phyloP scores from a whole-genome alignment of 345 rosid genomes.

The Populus euphratica region DNA sequence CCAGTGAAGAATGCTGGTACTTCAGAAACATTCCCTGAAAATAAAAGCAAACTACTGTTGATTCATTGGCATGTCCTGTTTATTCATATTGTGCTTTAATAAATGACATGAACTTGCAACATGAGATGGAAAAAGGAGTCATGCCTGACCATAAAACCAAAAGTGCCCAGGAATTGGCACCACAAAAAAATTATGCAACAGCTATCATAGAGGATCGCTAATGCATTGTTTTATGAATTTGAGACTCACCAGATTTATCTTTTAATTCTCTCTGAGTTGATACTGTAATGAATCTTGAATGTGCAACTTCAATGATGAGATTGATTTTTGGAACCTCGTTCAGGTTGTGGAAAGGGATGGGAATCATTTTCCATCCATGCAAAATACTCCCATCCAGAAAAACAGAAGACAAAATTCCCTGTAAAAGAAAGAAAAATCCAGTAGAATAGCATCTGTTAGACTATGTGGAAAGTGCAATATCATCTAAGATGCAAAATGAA shows the following conservation, averaged over 20 bases:
- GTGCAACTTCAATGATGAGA: constrained; percentile 31
- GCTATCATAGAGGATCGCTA: constrained; percentile 1
- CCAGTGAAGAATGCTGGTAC: constrained; percentile 74
- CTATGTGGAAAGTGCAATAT: not conserved
- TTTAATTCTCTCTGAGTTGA: constrained; percentile 24
- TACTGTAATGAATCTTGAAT: constrained; percentile 21
- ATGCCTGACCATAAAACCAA: not conserved
- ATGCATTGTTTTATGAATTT: not conserved
- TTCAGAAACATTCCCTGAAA: constrained; percentile 44
- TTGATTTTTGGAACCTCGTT: constrained; percentile 46
- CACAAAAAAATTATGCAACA: not conserved
- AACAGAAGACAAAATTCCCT: constrained; percentile 84
- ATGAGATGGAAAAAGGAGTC: not conserved
- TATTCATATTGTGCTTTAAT: not conserved
- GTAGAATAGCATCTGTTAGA: not conserved
- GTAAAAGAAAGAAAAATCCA: constrained; percentile 11
- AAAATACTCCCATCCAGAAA: constrained; percentile 56
- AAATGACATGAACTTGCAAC: not conserved
- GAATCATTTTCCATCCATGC: constrained; percentile 74
- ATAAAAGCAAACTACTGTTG: not conserved
- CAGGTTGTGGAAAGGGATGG: constrained; percentile 68
- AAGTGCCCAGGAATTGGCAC: not conserved
- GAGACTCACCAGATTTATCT: constrained; percentile 35
- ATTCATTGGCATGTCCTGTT: not conserved
- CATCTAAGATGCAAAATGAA: not conserved